Base-by-base conservation (phyloP, 768 basidiomycete species). In the Podaxis sp. region DNA sequence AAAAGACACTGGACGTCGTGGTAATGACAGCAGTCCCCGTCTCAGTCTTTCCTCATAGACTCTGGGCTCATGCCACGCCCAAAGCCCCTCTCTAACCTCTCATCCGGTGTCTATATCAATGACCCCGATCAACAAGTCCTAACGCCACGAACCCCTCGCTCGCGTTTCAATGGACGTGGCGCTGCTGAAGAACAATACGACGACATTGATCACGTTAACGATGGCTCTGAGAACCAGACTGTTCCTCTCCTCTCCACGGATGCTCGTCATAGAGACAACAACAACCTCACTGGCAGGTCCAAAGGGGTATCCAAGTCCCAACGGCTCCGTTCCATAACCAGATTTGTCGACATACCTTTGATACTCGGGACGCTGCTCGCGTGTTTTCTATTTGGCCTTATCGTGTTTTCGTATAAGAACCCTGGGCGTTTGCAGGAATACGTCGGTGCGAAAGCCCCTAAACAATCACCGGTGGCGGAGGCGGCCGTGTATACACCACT, bases 101-200 rank as follows among this genome's bases (percentile, higher is more conserved):
- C 75, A 28, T 76, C 78, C 41, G 73, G 74, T 37, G 66, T 73
- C 36, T 64, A 73, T 59, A 68, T 67, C 65, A 63, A 71, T 37
- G 66, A 74, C 50, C 52, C 24, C 13, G 76, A 79, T 53, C 71
- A 78, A 60, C 78, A 73, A 60, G 52, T 65, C 22, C 72, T 83
- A 30, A 87, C 85, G 17, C 87, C 87, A 2, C 77, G 87, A 60
- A 88, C 87, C 30, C 87, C 87, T 56, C 87, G 84, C 71, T 84
- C 84, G 38, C 83, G 83, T 65, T 84, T 54, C 78, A 80, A 69
- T 80, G 80, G 54, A 84, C 87, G 68, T 83, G 85, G 68, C 82
- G 77, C 8, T 79, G 80, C 69, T 77, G 78, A 8, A 80, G 80
- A 51, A n/a, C 84, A 85, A 61, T 75, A 83, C 13, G 74, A 80